Evolutionary conservation across 1,284 basidiomycete genomes (phyloP).

Genomic region (Heterobasidion annosum): DNA sequence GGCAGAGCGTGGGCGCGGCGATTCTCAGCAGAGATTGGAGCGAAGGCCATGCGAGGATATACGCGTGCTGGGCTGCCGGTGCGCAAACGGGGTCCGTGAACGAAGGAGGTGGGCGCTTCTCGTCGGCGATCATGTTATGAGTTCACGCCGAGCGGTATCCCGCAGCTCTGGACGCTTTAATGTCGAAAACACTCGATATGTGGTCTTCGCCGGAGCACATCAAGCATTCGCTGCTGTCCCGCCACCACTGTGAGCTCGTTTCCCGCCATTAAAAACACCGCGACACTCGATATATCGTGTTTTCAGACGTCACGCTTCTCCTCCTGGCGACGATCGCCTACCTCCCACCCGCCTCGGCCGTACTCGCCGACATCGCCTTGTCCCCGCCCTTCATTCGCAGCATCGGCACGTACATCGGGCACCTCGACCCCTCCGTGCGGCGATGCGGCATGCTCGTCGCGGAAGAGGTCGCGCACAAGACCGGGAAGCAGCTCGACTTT

Average conservation of each 20-base stretch:
- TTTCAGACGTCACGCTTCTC: slow-evolving; percentile 58
- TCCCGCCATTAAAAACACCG: not conserved
- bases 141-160: not conserved
- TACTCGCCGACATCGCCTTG: slow-evolving; percentile 32
- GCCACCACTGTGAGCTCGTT: slow-evolving; percentile 51
- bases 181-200: slow-evolving; percentile 38
- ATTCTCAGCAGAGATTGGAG: slow-evolving; percentile 49
- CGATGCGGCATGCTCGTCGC: slow-evolving; percentile 92
- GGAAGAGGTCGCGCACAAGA: slow-evolving; percentile 61
- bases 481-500: slow-evolving; percentile 68
- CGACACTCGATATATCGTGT: not conserved
- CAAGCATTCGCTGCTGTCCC: slow-evolving; percentile 61
- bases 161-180: slow-evolving; percentile 39
- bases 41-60: slow-evolving; percentile 47
- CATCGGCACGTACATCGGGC: slow-evolving; percentile 70
- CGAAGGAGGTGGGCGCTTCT: slow-evolving; percentile 24
- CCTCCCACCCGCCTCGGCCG: slow-evolving; percentile 34
- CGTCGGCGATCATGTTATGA: not conserved
- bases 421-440: slow-evolving; percentile 71
- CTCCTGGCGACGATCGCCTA: slow-evolving; percentile 58
- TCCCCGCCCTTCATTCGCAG: slow-evolving; percentile 64
- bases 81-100: slow-evolving; percentile 21
- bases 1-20: slow-evolving; percentile 41
- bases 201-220: slow-evolving; percentile 66
- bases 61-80: slow-evolving; percentile 56